Base-by-base conservation (phyloP, 2,329 filamentous ascomycete species). In the Xylaria sp. region DNA sequence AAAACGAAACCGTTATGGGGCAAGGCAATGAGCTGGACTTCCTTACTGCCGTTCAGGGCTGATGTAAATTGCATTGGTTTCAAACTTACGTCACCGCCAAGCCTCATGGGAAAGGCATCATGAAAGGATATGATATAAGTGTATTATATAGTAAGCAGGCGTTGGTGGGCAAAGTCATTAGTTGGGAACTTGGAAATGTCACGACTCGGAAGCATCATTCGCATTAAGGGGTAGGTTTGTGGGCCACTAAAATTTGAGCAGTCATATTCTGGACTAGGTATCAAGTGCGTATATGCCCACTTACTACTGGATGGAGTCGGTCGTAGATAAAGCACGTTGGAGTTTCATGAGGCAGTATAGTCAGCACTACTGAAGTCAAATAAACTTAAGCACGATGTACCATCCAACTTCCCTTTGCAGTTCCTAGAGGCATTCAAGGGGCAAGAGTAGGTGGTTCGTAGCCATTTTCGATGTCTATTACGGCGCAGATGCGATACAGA, bases 21-120 rank as follows among this genome's bases (percentile, higher is more conserved):
- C 87, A 89, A 10, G 91, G 90, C 13, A 90, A 87, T 72, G 92
- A 95, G 76, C 81, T 96, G 74, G 92, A 95, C 78, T 94, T 93
- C 76, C 81, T 94, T 33, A 78, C 74, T 2, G 78, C 78, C 6
- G 68, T 72, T 13, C 76, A 78, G 48, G 73, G 68, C 48, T 79
- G 57, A 72, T 33, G 38, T 17, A 57, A 23, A 33, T 38, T 9
- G n/a, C 10, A n/a, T 40, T 57, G 33, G 60, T 51, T 46, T 58
- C 17, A 28, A 46, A 46, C 61, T 48, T 57, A 66, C 49, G 63
- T 54, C 53, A 67, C 38, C 33, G 15, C 26, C 46, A 36, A 48
- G 31, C 17, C 26, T 54, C 46, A 3, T 26, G 2, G 26, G 13
- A 53, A 61, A 59, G 49, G 63, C 15, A n/a, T 42, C n/a, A 42